Evolutionary conservation across 352 stramenopile species (phyloP).

Genomic region (Globisporangium radiosum): DNA sequence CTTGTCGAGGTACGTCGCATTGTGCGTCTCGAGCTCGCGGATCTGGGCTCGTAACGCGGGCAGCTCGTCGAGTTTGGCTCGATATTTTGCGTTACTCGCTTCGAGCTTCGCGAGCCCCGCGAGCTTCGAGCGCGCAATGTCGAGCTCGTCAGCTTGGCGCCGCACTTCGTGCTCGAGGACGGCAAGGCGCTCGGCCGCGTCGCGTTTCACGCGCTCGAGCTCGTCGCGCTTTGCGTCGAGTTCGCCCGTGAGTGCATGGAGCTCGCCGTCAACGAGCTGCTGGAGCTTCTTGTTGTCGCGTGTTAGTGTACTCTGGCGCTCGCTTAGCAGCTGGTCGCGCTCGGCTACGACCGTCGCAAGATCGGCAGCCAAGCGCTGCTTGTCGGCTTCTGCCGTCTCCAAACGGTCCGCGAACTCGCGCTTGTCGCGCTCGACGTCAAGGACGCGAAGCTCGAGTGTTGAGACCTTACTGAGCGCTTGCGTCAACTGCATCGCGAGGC

Average conservation of each 20-base stretch:
- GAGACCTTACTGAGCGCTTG: conserved; percentile 66
- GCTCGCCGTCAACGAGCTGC: conserved; percentile 79
- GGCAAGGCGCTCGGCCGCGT: conserved; percentile 70
- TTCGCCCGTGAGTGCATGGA: conserved; percentile 65
- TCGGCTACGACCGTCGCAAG: conserved; percentile 53
- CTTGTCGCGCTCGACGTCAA: conserved; percentile 77
- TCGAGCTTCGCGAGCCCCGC: conserved; percentile 74
- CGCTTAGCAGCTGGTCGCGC: conserved; percentile 57
- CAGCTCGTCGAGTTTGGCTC: conserved; percentile 85
- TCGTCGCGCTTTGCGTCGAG: conserved; percentile 79
- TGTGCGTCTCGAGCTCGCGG: conserved; percentile 73
- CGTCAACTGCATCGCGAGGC: conserved; percentile 42
- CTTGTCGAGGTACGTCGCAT: conserved; percentile 79
- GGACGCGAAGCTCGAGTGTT: conserved; percentile 58
- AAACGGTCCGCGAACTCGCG: conserved; percentile 66
- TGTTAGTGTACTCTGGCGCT: conserved; percentile 69
- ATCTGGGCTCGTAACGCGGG: conserved; percentile 66
- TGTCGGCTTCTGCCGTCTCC: conserved; percentile 46
- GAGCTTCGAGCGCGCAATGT: conserved; percentile 85
- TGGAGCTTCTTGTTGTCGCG: conserved; percentile 87
- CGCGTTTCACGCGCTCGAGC: conserved; percentile 59
- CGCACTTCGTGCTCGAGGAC: conserved; percentile 83
- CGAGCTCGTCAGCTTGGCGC: conserved; percentile 76
- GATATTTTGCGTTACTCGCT: conserved; percentile 77
- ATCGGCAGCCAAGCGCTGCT: conserved; percentile 35